Conservation (phyloP, 2,329 filamentous ascomycete genomes). For the Chlorencoelia australis region DNA sequence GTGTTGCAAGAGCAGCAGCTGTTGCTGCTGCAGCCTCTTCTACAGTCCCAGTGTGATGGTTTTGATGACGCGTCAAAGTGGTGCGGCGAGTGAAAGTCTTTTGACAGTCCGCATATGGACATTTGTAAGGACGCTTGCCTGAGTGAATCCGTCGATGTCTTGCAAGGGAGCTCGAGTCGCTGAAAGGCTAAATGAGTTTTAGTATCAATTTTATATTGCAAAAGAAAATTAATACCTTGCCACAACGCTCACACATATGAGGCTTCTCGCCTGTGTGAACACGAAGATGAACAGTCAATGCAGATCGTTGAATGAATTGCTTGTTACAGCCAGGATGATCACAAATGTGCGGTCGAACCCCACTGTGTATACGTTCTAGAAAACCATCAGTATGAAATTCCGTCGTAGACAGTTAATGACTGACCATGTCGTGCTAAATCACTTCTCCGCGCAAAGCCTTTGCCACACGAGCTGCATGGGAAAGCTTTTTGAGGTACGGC, state of each 20-base stretch:
- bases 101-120: slow-evolving; percentile 92
- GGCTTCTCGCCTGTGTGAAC: slow-evolving; percentile 98
- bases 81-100: slow-evolving; percentile 97
- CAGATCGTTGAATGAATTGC: slow-evolving; percentile 93
- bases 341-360: slow-evolving; percentile 83
- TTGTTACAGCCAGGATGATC: slow-evolving; percentile 84
- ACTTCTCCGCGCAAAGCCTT: slow-evolving; percentile 86
- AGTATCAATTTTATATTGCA: slow-evolving; percentile 16
- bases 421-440: slow-evolving; percentile 91
- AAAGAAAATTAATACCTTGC: slow-evolving; percentile 58
- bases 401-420: slow-evolving; percentile 26
- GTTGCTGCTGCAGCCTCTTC: slow-evolving; percentile 88
- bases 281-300: slow-evolving; percentile 86
- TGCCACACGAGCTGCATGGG: slow-evolving; percentile 79
- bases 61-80: slow-evolving; percentile 89
- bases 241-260: slow-evolving; percentile 92
- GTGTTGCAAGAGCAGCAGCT: slow-evolving; percentile 66
- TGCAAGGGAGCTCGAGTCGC: slow-evolving; percentile 88
- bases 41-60: slow-evolving; percentile 88
- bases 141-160: slow-evolving; percentile 91
- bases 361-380: slow-evolving; percentile 88
- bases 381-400: slow-evolving; percentile 6
- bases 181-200: slow-evolving; percentile 63
- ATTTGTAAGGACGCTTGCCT: slow-evolving; percentile 93
- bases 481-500: slow-evolving; percentile 53